Evolutionary conservation across 345 rosid genomes (phyloP).

Genomic region (Pistacia vera): DNA sequence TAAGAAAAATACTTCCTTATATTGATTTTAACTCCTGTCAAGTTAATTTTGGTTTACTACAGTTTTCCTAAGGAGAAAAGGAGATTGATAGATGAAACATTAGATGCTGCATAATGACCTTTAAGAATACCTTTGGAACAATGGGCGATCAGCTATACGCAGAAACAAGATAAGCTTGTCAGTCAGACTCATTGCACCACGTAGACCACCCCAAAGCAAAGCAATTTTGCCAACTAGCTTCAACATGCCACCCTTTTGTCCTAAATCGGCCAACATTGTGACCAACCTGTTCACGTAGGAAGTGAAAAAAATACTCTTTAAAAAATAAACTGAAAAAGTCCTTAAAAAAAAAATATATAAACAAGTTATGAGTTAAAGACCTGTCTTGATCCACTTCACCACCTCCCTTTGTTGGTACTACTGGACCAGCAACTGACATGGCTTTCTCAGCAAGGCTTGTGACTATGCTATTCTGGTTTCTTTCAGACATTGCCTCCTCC

Average conservation of each 20-base stretch:
- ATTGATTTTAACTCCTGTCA: background rate
- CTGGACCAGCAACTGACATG: conserved; percentile 92
- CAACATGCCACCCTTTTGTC: conserved; percentile 92
- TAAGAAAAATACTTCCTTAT: background rate
- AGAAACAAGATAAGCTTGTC: conserved; percentile 76
- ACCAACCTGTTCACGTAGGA: conserved; percentile 66
- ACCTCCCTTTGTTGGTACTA: conserved; percentile 87
- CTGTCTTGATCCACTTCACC: conserved; percentile 97
- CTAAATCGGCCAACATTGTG: conserved; percentile 79
- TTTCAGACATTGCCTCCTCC: conserved; percentile 42
- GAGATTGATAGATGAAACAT: background rate
- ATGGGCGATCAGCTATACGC: conserved; percentile 76
- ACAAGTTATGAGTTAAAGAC: conserved; percentile 35
- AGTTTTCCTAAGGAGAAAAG: background rate
- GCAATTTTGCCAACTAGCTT: conserved; percentile 90
- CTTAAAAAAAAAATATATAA: background rate
- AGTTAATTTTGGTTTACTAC: background rate
- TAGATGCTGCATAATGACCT: background rate
- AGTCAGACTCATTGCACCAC: conserved; percentile 94
- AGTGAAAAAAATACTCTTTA: conserved; percentile 16
- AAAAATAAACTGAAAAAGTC: conserved; percentile 6
- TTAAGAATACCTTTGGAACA: conserved; percentile 67
- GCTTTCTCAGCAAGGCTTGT: conserved; percentile 96
- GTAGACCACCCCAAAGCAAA: conserved; percentile 99
- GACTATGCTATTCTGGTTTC: conserved; percentile 47